Evolutionary conservation across 495 filamentous ascomycete species (phyloP).

Genomic region (Penicillium angulare): DNA sequence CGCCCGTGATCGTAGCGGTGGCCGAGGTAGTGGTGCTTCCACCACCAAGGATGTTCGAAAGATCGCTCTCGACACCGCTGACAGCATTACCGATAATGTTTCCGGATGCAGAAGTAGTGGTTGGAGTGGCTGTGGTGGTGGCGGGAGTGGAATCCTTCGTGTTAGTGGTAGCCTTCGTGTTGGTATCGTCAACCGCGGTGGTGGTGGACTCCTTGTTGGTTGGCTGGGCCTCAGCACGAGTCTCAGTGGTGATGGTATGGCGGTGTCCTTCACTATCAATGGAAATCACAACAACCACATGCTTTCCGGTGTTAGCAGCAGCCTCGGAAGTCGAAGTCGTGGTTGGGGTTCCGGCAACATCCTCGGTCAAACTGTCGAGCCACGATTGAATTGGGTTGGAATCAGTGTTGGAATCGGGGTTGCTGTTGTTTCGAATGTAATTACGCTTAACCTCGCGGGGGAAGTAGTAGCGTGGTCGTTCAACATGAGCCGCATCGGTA

Average conservation of each 20-base stretch:
- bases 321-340: not conserved
- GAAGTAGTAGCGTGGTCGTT: conserved; percentile 47
- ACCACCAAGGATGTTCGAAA: too few relatives aligned
- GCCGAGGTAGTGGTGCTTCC: not conserved
- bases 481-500: conserved; percentile 33
- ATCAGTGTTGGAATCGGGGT: not conserved
- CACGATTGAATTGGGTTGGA: not conserved
- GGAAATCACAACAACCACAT: conserved; percentile 25
- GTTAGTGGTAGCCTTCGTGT: conserved; percentile 6
- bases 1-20: not conserved
- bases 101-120: not conserved
- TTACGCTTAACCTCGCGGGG: conserved; percentile 46
- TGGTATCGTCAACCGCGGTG: conserved; percentile 8
- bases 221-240: conserved; percentile 22
- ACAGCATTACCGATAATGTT: too few relatives aligned
- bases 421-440: conserved; percentile 20
- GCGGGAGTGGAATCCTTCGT: conserved; percentile 1
- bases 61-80: too few relatives aligned
- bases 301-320: conserved; percentile 5
- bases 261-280: conserved; percentile 14
- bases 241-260: conserved; percentile 13
- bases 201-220: conserved; percentile 13
- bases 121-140: conserved; percentile 4
- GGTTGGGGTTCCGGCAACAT: not conserved
- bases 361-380: not conserved